These are phyloP conservation scores for Lactifluus echinatus DNA, from an alignment of 768 basidiomycete species.

Conservation along the genomic window DNA sequence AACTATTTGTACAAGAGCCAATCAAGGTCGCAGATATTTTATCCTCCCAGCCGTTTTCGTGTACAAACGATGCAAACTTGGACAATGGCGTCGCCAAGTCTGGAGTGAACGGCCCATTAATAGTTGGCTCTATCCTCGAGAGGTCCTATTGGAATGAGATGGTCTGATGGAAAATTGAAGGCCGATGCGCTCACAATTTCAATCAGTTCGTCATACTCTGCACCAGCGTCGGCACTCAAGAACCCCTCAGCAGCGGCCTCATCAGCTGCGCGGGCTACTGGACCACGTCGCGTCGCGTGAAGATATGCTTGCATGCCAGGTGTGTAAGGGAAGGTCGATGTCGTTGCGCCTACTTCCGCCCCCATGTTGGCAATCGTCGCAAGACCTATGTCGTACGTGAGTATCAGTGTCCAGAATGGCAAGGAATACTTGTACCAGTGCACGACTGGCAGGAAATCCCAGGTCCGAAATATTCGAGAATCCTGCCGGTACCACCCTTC, in stretches of 20 bases:
- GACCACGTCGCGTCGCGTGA: slow-evolving; percentile 77
- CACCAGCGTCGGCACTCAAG: slow-evolving; percentile 75
- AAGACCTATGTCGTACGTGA: slow-evolving; percentile 40
- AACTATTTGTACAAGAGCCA: slow-evolving; percentile 99
- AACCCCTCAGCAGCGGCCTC: slow-evolving; percentile 70
- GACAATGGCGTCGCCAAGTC: slow-evolving; percentile 93
- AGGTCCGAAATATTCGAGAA: slow-evolving; percentile 94
- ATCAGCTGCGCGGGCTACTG: slow-evolving; percentile 84
- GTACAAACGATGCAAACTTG: slow-evolving; percentile 70
- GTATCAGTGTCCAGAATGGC: not conserved
- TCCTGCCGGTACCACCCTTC: slow-evolving; percentile 91
- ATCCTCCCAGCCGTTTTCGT: slow-evolving; percentile 88
- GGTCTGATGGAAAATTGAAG: not conserved
- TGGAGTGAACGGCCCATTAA: slow-evolving; percentile 97
- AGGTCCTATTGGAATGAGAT: slow-evolving; percentile 49
- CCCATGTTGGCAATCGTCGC: slow-evolving; percentile 99
- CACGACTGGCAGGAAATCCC: slow-evolving; percentile 86
- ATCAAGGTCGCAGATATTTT: slow-evolving; percentile 87
- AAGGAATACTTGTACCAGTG: slow-evolving; percentile 48
- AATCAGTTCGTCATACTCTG: slow-evolving; percentile 91
- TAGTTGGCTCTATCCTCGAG: slow-evolving; percentile 80
- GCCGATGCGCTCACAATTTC: slow-evolving; percentile 58
- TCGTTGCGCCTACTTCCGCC: slow-evolving; percentile 99
- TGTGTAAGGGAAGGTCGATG: slow-evolving; percentile 96
- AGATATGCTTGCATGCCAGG: slow-evolving; percentile 84